A percentile compares a stretch with the other conserved stretches of the same genome.
Evolutionary conservation across 345 rosid species (phyloP).

Genomic region (Citrus unshiu): DNA sequence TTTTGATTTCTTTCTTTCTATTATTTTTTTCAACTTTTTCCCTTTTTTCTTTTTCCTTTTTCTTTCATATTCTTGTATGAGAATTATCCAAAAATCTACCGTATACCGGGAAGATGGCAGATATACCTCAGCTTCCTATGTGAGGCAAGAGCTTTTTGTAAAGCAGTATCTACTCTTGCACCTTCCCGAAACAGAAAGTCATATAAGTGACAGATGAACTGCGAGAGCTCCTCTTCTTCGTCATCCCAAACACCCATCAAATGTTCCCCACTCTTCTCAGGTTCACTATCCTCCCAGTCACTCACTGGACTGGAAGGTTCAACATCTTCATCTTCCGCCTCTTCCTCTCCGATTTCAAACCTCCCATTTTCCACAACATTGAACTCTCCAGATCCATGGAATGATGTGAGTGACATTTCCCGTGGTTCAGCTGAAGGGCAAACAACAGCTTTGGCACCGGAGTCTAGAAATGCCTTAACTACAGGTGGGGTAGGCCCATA

Average conservation of each 20-base stretch:
- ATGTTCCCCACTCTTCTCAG: slow-evolving; percentile 41
- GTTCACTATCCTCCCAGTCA: slow-evolving; percentile 96
- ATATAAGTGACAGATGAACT: slow-evolving; percentile 66
- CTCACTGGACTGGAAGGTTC: slow-evolving; percentile 66
- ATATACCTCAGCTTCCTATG: slow-evolving; percentile 65
- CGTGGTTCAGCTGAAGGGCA: slow-evolving; percentile 71
- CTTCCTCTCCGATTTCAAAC: slow-evolving; percentile 97
- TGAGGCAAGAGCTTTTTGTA: slow-evolving; percentile 65
- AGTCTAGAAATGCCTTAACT: slow-evolving; percentile 64
- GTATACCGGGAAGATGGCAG: slow-evolving; percentile 72
- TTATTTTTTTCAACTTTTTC: too few relatives aligned
- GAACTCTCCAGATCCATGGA: slow-evolving; percentile 49
- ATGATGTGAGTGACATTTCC: slow-evolving; percentile 46
- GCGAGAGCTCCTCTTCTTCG: slow-evolving; percentile 69
- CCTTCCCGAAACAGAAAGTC: slow-evolving; percentile 71
- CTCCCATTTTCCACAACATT: slow-evolving; percentile 52
- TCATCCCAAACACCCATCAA: slow-evolving; percentile 62
- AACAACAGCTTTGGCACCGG: slow-evolving; percentile 87
- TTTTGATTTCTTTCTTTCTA: background rate
- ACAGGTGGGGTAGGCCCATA: slow-evolving; percentile 68
- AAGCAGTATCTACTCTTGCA: slow-evolving; percentile 59
- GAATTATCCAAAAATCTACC: slow-evolving; percentile 18
- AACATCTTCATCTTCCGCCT: slow-evolving; percentile 64
- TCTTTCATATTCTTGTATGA: background rate
- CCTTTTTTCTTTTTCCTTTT: background rate